Conservation (phyloP, 2,329 filamentous ascomycete species). For the Ambrosiella cleistominuta region DNA sequence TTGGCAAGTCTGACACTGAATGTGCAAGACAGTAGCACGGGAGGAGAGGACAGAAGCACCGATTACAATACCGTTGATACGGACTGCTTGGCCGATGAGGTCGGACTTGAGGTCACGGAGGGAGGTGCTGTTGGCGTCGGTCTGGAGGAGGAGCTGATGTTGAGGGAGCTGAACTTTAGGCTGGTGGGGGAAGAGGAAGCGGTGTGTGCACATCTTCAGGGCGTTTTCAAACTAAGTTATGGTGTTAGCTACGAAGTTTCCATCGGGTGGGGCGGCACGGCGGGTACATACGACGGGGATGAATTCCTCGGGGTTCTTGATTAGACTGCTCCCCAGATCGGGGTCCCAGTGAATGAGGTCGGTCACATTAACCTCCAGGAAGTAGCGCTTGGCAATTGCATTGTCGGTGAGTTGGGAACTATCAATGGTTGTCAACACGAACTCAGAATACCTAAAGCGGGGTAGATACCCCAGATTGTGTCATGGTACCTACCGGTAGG, state of each 20-base stretch:
- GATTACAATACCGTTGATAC: constrained; percentile 94
- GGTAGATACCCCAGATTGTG: not conserved
- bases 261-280: not conserved
- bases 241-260: constrained; percentile 5
- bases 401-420: constrained; percentile 95
- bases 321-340: constrained; percentile 76
- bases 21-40: constrained; percentile 71
- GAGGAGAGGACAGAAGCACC: constrained; percentile 92
- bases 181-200: constrained; percentile 74
- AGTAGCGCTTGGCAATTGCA: constrained; percentile 83
- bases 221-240: constrained; percentile 65
- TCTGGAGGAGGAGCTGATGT: constrained; percentile 90
- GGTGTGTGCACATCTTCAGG: constrained; percentile 76
- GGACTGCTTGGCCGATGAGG: constrained; percentile 84
- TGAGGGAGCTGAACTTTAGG: constrained; percentile 55
- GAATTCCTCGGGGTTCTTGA: constrained; percentile 77
- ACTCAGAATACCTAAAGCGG: not conserved
- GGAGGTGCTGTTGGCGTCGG: constrained; percentile 73
- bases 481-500: constrained; percentile 8
- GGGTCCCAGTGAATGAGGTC: constrained; percentile 94
- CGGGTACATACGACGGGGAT: constrained; percentile 60
- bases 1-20: constrained; percentile 77
- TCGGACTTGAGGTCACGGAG: constrained; percentile 88
- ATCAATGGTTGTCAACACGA: not conserved
- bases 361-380: constrained; percentile 87